These are phyloP conservation scores for Sanguinoderma infundibulare DNA, from an alignment of 1,284 basidiomycete species.

Conservation along the genomic window DNA sequence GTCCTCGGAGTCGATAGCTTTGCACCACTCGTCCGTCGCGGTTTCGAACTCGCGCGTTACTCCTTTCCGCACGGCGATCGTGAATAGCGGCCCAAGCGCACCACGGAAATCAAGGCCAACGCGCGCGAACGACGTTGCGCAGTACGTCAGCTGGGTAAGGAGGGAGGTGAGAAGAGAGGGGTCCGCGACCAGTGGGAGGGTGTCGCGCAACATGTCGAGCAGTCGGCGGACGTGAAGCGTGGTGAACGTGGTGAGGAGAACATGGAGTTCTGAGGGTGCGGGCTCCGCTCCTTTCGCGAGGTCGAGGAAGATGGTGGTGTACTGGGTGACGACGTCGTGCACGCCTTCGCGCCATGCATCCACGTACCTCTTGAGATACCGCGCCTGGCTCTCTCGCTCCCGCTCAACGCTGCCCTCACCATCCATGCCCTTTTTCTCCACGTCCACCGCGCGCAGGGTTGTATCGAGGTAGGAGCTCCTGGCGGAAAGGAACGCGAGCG, in stretches of 20 bases:
- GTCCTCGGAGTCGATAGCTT: constrained; percentile 16
- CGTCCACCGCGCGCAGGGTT: constrained; percentile 48
- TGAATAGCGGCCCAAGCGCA: constrained; percentile 67
- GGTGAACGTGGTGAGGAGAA: constrained; percentile 59
- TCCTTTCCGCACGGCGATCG: constrained; percentile 54
- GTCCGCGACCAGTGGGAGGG: constrained; percentile 58
- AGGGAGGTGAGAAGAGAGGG: constrained; percentile 80
- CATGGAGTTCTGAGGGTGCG: constrained; percentile 38
- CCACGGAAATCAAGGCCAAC: constrained; percentile 86
- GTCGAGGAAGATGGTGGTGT: constrained; percentile 88
- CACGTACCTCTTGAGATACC: constrained; percentile 86
- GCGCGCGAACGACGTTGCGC: constrained; percentile 89
- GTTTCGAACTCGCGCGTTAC: constrained; percentile 47
- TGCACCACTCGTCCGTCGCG: constrained; percentile 31
- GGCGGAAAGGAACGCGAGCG: constrained; percentile 70
- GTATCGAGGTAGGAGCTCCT: constrained; percentile 56
- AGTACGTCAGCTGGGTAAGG: constrained; percentile 91
- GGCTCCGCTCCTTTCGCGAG: constrained; percentile 37
- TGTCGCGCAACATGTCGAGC: constrained; percentile 56
- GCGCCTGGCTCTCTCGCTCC: constrained; percentile 71
- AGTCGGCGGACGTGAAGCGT: constrained; percentile 58
- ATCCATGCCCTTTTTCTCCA: constrained; percentile 38
- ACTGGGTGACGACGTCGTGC: constrained; percentile 91
- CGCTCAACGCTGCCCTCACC: constrained; percentile 43
- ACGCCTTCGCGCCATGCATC: constrained; percentile 93